Base-by-base conservation (phyloP, 805 yeast genomes). In the Candida silvatica region DNA sequence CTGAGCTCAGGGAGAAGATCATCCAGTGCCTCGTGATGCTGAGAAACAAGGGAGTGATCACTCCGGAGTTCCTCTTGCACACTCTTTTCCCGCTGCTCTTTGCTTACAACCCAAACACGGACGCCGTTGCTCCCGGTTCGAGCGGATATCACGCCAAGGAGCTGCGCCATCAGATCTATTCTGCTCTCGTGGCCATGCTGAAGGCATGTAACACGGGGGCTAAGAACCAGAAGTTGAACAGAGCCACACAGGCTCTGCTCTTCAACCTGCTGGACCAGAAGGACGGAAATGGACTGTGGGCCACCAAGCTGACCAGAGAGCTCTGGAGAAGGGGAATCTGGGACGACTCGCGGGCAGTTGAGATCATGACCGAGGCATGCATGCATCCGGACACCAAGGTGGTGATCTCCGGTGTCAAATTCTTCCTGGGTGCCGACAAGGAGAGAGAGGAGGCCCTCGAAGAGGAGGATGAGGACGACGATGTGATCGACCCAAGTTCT, bases 321-420 rank as follows among this genome's bases (percentile, higher is more conserved):
- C 65, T 92, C 34, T 92, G 99, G 99, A 74, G 95, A 64, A 73
- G 97, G 54, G 95, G 95, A 52, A 83, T 92, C 39, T 92, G 99
- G 99, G 97, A 87, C 57, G 99, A 92, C 56, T 74, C 95, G 0
- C 69, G 97, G 49, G 81, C 97, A 0, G 95, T 92, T n/a, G 98
- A 92, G 59, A 77, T 92, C 51, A 88, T 92, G 97, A 80, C 94
- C 2, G 92, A 86, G 48, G 97, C 97, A 1, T 86, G 97, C 2
- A 60, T 85, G 41, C 96, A 87, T 51, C 79, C 80, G 12, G 95
- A 92, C 49, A 65, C 69, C 12, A 92, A 92, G 60, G 92, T 92
- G 32, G 80, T 94, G 5, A 65, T 81, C 36, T 82, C 97, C 3
- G 98, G 96, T 41, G 92, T 85, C 20, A 68, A 76, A 50, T 92